These are phyloP conservation scores for Stagonosporopsis rhizophila DNA, from an alignment of 2,329 filamentous ascomycete species.

Conservation along the genomic window DNA sequence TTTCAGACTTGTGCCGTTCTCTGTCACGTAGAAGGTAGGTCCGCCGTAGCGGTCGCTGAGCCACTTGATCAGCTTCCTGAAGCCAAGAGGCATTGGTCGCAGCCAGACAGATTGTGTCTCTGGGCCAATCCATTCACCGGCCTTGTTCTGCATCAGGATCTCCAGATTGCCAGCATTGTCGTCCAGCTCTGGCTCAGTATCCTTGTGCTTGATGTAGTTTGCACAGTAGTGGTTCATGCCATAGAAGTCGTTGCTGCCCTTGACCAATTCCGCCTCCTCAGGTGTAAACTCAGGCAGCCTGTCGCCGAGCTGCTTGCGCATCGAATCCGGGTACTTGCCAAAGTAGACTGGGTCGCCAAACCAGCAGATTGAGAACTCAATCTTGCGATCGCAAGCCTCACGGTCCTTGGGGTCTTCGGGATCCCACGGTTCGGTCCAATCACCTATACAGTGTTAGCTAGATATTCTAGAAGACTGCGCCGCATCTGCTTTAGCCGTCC, in stretches of 20 bases:
- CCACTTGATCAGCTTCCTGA: constrained; percentile 69
- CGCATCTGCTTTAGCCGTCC: constrained; percentile 7
- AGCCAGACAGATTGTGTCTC: constrained; percentile 87
- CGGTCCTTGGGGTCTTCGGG: constrained; percentile 75
- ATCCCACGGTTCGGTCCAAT: constrained; percentile 85
- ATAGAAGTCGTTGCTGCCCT: constrained; percentile 91
- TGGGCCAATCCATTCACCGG: constrained; percentile 75
- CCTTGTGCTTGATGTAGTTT: constrained; percentile 81
- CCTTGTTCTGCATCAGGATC: constrained; percentile 72
- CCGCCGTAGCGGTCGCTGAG: constrained; percentile 73
- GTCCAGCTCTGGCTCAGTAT: constrained; percentile 64
- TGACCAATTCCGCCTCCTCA: constrained; percentile 75
- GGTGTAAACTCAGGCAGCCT: constrained; percentile 76
- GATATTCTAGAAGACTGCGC: neutral
- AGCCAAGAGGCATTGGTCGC: constrained; percentile 75
- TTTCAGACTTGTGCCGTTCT: constrained; percentile 86
- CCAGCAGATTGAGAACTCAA: constrained; percentile 88
- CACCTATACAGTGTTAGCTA: constrained; percentile 57
- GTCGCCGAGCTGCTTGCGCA: constrained; percentile 80
- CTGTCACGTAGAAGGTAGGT: constrained; percentile 85
- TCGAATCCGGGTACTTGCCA: constrained; percentile 82
- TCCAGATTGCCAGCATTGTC: constrained; percentile 82
- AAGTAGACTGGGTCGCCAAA: constrained; percentile 88
- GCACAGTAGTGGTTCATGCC: constrained; percentile 95
- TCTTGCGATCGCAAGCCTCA: constrained; percentile 78